Conservation (phyloP, 31 red algal species). For the Bonnemaisonia californica region DNA sequence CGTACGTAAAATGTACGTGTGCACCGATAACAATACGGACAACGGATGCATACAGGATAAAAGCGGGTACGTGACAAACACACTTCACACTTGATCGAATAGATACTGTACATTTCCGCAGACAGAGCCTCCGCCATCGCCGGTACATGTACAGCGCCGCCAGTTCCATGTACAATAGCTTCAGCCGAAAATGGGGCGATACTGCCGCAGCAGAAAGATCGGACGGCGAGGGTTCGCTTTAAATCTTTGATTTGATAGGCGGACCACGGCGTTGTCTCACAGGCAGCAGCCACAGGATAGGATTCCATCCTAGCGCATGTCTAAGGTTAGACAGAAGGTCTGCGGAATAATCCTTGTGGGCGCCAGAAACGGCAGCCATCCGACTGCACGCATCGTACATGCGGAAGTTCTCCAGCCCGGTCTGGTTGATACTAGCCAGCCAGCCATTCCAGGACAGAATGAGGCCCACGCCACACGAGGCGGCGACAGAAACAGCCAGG, state of each 20-base stretch:
- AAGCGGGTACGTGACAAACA: no score
- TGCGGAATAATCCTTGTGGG: neutral
- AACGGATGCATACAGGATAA: no score
- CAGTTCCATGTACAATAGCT: no score
- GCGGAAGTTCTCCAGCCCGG: constrained; percentile 12
- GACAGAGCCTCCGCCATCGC: no score
- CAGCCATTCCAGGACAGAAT: constrained; percentile 26
- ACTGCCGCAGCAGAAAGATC: neutral
- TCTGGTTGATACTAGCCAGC: constrained; percentile 15
- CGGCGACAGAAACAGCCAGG: constrained; percentile 8
- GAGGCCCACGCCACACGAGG: neutral
- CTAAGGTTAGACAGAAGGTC: constrained; percentile 1
- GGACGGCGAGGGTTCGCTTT: no score
- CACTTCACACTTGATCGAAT: no score
- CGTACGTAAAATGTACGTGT: no score
- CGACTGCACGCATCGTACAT: constrained; percentile 9
- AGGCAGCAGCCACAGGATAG: constrained; percentile 6
- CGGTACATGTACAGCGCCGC: no score
- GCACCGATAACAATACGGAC: no score
- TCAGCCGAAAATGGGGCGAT: no score
- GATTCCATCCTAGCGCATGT: constrained; percentile 12
- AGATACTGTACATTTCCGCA: no score
- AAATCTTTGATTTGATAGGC: neutral
- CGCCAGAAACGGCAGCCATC: neutral
- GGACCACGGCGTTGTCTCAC: neutral